Conservation (phyloP, 1,284 basidiomycete genomes). For the Anthracocystis walkeri region DNA sequence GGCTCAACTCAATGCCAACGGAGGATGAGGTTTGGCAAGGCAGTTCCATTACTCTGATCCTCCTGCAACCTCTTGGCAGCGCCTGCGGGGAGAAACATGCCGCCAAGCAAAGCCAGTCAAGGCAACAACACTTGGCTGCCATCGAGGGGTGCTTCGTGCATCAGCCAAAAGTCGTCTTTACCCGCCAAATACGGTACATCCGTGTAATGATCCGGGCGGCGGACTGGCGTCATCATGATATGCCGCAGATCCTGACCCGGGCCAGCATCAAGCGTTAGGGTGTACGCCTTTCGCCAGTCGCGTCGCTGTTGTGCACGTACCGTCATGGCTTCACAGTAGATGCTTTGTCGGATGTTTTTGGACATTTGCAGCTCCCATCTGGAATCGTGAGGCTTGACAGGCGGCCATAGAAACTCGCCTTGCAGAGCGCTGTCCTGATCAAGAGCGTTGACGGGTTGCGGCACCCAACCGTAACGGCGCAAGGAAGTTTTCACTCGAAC, state of each 20-base stretch:
- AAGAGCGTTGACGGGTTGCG: not conserved
- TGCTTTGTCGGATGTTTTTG: not conserved
- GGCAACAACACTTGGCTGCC: fast-evolving
- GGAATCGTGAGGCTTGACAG: not conserved
- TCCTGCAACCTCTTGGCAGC: not conserved
- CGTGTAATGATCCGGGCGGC: not conserved
- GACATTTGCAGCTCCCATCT: not conserved
- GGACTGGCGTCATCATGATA: slow-evolving; percentile 3
- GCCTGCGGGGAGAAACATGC: slow-evolving; percentile 9
- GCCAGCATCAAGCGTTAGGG: not conserved
- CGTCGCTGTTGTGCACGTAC: not conserved
- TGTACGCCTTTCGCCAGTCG: not conserved
- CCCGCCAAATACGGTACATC: not conserved
- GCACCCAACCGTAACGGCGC: not conserved
- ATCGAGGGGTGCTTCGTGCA: not conserved
- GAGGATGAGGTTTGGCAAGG: not conserved
- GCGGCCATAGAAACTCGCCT: slow-evolving; percentile 19
- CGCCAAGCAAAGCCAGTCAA: slow-evolving; percentile 9
- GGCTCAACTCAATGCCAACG: not conserved
- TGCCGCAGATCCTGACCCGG: not conserved
- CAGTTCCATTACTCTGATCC: not conserved
- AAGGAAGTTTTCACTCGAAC: not conserved
- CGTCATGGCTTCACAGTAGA: not conserved
- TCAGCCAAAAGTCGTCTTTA: slow-evolving; percentile 1
- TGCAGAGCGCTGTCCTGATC: not conserved